A percentile compares a stretch with the other conserved stretches of the same genome.
Evolutionary conservation across 768 basidiomycete species (phyloP).

Genomic region (Phlebiopsis flavidoalba): DNA sequence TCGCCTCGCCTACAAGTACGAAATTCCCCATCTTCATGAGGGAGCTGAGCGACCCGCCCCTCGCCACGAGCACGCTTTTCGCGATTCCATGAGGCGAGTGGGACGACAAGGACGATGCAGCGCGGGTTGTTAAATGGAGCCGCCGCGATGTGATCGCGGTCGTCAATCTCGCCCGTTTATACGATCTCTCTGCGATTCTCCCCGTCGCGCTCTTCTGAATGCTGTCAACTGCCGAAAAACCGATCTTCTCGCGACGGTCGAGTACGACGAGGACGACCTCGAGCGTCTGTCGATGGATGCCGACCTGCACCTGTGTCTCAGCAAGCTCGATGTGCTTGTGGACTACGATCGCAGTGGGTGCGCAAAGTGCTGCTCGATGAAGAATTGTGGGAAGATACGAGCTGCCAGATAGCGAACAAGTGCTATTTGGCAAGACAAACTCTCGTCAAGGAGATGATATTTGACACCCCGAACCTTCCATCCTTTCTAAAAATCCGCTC

Average conservation of each 20-base stretch:
- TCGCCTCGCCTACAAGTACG: neutral
- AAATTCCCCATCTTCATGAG: neutral
- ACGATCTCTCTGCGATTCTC: neutral
- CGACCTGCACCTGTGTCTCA: neutral
- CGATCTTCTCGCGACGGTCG: neutral
- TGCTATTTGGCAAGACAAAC: neutral
- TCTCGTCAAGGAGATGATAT: neutral
- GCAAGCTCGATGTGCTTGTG: neutral
- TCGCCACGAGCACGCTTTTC: neutral
- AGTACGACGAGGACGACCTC: neutral
- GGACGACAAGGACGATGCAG: neutral
- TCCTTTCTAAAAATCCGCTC: neutral
- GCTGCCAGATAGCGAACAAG: neutral
- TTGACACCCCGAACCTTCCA: neutral
- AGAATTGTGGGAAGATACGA: too few species aligned
- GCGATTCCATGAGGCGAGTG: neutral
- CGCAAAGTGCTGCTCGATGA: neutral
- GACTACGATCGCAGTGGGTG: neutral
- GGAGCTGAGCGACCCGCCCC: neutral
- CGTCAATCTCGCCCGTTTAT: neutral
- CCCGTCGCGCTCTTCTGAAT: neutral
- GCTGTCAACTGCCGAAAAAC: neutral
- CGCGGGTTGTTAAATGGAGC: neutral
- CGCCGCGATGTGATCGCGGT: neutral
- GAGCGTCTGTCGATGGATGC: neutral